Base-by-base conservation (phyloP, 176 grass and related monocot species). In the Musa itinerans region DNA sequence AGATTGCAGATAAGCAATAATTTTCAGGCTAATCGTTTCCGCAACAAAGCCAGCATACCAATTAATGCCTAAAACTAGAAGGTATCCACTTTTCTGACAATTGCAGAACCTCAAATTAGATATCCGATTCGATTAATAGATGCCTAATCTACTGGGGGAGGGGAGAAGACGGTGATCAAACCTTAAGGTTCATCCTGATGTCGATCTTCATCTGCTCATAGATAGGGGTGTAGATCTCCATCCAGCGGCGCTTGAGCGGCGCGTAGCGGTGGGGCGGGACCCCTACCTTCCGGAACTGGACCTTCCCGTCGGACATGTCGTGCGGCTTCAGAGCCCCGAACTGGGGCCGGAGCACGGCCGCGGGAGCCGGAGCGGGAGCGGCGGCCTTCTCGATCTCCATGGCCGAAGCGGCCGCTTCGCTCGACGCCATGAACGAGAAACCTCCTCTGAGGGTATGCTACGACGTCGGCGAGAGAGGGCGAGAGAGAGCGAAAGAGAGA, bases 171-270 rank as follows among this genome's bases (percentile, higher is more conserved):
- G 23, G 25, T 65, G 16, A 70, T 50, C 43, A 51, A 50, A 70
- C 92, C 87, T 96, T 96, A 49, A 96, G 85, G 80, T 96, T 96
- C 92, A 96, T 96, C 71, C 89, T 81, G 54, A 96, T 86, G 77
- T 96, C 87, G 73, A 96, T 69, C 83, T 92, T 92, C 92, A 96
- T 89, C 74, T 89, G 87, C 52, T 93, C 87, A 27, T 79, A 87
- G 19, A 89, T 58, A 34, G 87, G 90, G n/a, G 65, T 81, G 81
- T 93, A 89, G 73, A 85, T 93, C 53, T 93, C 87, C 87, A 87
- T 87, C 90, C 87, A 89, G 26, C 78, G 81, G 20, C 82, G 78
- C 77, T 93, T 87, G 23, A 93, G 76, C 20, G 80, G 85, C 58
- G 87, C 58, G 58, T 82, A 90, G 2, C 88, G 83, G 72, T 90